Percentiles rank a stretch among this genome's conserved stretches.
Conservation (phyloP, 2,329 filamentous ascomycete genomes). For the Cercospora sp. region DNA sequence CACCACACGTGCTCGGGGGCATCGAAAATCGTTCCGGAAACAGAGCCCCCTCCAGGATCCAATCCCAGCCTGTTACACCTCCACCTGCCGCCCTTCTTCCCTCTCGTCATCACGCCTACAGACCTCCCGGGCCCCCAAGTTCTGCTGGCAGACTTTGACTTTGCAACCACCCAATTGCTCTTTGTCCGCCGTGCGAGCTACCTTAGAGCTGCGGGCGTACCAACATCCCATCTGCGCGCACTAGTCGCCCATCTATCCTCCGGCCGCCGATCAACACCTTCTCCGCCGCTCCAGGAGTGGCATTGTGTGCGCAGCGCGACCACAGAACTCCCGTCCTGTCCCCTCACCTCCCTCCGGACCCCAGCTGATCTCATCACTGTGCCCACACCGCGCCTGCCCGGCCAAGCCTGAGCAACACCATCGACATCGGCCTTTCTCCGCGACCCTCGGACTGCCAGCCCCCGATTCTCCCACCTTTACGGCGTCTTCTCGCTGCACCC, state of each 20-base stretch:
- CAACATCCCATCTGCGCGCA: background rate
- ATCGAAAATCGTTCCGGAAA: background rate
- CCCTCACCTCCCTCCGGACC: background rate
- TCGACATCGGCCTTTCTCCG: slow-evolving; percentile 24
- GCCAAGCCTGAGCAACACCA: slow-evolving; percentile 13
- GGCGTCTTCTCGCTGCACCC: slow-evolving; percentile 23
- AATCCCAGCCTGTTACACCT: slow-evolving; percentile 4
- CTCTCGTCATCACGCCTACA: background rate
- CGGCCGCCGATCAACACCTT: slow-evolving; percentile 12
- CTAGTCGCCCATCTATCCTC: slow-evolving; percentile 7
- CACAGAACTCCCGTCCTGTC: slow-evolving; percentile 1
- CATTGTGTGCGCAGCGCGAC: slow-evolving; percentile 7
- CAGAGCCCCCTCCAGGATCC: slow-evolving; percentile 11
- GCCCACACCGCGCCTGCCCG: slow-evolving; percentile 10
- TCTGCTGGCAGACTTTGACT: slow-evolving; percentile 7
- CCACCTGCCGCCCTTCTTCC: slow-evolving; percentile 3
- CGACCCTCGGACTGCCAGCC: slow-evolving; percentile 24
- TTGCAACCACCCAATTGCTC: background rate
- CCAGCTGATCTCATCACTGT: background rate
- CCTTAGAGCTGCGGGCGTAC: background rate
- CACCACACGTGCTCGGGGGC: slow-evolving; percentile 6
- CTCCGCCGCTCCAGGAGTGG: slow-evolving; percentile 13
- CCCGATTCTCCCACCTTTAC: slow-evolving; percentile 26
- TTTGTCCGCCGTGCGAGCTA: background rate
- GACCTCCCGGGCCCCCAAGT: background rate